Conservation (phyloP, 2,329 filamentous ascomycete species). For the Exophiala dermatitidis region DNA sequence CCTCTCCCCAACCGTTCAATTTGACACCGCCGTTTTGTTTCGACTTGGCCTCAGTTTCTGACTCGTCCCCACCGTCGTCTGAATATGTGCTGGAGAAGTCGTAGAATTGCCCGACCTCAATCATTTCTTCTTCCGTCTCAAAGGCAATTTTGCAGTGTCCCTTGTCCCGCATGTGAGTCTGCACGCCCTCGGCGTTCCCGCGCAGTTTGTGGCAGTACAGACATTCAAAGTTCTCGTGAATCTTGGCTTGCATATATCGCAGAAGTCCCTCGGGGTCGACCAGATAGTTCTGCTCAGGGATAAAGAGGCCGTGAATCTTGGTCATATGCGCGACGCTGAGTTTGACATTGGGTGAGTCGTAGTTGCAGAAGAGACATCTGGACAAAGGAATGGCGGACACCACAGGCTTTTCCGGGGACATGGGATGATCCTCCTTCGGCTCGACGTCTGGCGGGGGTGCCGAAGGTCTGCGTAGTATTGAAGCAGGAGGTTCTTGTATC, state of each 20-base stretch:
- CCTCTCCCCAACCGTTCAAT: conserved; percentile 37
- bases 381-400: conserved; percentile 40
- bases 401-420: conserved; percentile 29
- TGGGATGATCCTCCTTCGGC: conserved; percentile 32
- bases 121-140: conserved; percentile 76
- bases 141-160: conserved; percentile 97
- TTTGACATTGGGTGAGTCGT: conserved; percentile 65
- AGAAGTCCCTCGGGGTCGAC: conserved; percentile 76
- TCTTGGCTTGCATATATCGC: conserved; percentile 67
- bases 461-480: conserved; percentile 34
- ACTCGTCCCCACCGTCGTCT: conserved; percentile 59
- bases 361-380: conserved; percentile 85
- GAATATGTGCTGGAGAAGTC: conserved; percentile 96
- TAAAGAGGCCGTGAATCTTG: conserved; percentile 88
- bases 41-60: conserved; percentile 48
- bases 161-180: conserved; percentile 96
- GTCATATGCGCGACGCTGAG: conserved; percentile 85
- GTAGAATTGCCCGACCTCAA: conserved; percentile 93
- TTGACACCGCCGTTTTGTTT: conserved; percentile 57
- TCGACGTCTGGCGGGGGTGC: conserved; percentile 36
- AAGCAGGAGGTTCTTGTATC: conserved; percentile 45
- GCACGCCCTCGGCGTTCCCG: conserved; percentile 68
- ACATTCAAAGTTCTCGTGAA: conserved; percentile 75
- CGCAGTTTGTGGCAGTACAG: conserved; percentile 80
- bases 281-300: conserved; percentile 81